A percentile compares a stretch with the other conserved stretches of the same genome.
These are phyloP conservation scores for Styphnolobium japonicum DNA, from an alignment of 306 rosid genomes.

Conservation along the genomic window DNA sequence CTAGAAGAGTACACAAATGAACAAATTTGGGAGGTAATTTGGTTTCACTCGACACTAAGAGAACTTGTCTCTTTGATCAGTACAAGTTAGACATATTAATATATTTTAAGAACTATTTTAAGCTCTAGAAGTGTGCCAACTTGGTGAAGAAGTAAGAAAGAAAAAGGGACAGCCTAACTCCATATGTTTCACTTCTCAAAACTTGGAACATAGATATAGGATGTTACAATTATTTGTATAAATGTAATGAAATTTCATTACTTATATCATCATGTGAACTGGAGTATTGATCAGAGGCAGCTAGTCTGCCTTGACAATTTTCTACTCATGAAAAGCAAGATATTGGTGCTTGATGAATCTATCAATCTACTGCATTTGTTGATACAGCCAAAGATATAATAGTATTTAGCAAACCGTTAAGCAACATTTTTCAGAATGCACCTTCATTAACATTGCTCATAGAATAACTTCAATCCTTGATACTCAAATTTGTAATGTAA, in stretches of 20 bases:
- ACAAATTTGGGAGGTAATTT: slow-evolving; percentile 46
- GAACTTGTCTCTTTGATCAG: no score
- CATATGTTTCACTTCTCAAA: slow-evolving; percentile 26
- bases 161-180: slow-evolving; percentile 57
- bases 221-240: not conserved
- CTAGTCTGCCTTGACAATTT: slow-evolving; percentile 41
- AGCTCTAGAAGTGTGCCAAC: no score
- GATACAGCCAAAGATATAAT: slow-evolving; percentile 42
- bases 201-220: not conserved
- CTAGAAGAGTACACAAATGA: slow-evolving; percentile 39
- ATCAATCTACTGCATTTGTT: slow-evolving; percentile 44
- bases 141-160: slow-evolving; percentile 51
- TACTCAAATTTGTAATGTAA: no score
- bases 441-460: no score
- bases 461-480: no score
- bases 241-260: not conserved
- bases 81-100: slow-evolving; percentile 14
- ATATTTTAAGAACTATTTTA: not conserved
- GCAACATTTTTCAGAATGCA: no score
- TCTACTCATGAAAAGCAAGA: slow-evolving; percentile 35
- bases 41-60: not conserved
- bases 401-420: slow-evolving; percentile 27
- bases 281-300: slow-evolving; percentile 48
- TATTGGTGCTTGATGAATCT: slow-evolving; percentile 42
- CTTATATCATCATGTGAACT: slow-evolving; percentile 12